Conservation (phyloP, 148 eudicot genomes). For the Rhododendron griersonianum region DNA sequence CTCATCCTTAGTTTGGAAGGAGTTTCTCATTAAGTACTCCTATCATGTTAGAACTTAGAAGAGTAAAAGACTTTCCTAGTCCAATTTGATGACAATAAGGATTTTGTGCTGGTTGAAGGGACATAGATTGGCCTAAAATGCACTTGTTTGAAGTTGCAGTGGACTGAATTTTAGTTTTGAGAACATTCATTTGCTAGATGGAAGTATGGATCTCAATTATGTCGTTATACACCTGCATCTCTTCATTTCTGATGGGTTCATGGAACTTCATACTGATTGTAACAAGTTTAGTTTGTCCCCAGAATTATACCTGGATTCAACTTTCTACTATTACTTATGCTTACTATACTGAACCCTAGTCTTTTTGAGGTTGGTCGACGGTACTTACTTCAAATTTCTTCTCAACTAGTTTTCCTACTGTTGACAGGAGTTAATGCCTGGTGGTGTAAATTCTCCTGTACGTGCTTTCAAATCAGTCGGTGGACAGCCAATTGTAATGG, state of each 20-base stretch:
- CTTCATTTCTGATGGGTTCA: not conserved
- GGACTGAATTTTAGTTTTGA: not conserved
- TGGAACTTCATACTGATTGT: not conserved
- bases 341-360: not conserved
- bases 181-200: not conserved
- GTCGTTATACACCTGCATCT: not conserved
- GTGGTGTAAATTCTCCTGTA: conserved; percentile 92
- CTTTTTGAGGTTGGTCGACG: not conserved
- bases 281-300: not conserved
- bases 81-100: not conserved
- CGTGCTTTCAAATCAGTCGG: conserved; percentile 99
- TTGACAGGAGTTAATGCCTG: conserved; percentile 86
- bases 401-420: not conserved
- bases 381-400: not conserved
- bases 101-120: not conserved
- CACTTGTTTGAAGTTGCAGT: not conserved
- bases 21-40: not conserved
- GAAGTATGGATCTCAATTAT: conserved; percentile 1
- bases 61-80: not conserved
- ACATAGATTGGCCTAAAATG: not conserved
- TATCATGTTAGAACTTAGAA: not conserved
- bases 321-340: not conserved
- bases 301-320: not conserved
- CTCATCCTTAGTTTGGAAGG: not conserved
- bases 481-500: conserved; percentile 82